A percentile compares a stretch with the other conserved stretches of the same genome.
These are phyloP conservation scores for Lipomyces spencermartinsiae DNA, from an alignment of 805 yeast genomes.

Conservation along the genomic window DNA sequence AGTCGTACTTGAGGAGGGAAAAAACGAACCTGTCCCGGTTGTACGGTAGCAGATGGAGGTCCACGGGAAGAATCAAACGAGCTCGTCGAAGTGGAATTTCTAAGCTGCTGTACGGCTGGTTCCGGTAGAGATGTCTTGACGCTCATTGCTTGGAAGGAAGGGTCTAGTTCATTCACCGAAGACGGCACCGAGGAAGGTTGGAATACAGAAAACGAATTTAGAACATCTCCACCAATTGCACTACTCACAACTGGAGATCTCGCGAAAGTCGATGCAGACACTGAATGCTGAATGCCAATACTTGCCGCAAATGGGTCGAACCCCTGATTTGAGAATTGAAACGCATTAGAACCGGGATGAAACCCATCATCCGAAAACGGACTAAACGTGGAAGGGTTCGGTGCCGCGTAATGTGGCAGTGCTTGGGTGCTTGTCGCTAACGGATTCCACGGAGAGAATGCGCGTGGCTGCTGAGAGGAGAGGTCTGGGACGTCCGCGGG, in stretches of 20 bases:
- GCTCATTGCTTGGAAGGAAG: not conserved
- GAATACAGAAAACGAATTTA: not conserved
- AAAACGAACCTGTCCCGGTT: not conserved
- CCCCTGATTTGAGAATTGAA: not conserved
- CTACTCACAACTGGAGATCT: not conserved
- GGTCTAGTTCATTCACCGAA: slow-evolving; percentile 2
- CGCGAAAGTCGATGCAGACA: not conserved
- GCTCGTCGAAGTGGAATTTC: not conserved
- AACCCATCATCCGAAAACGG: not conserved
- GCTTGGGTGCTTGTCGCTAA: not conserved
- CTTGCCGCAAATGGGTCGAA: not conserved
- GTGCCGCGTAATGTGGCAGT: not conserved
- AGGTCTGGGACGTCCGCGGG: not conserved
- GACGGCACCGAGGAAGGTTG: not conserved
- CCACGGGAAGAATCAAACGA: not conserved
- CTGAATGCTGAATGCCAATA: not conserved
- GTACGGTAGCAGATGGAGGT: not conserved
- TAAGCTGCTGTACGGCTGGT: not conserved
- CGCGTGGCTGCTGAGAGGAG: not conserved
- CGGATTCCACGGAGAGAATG: slow-evolving; percentile 5
- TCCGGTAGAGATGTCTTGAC: not conserved
- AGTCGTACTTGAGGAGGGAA: not conserved
- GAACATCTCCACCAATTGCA: not conserved
- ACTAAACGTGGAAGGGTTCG: not conserved
- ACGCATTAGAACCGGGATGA: not conserved